Conservation (phyloP, 2,329 filamentous ascomycete species). For the Metarhizium robertsii region DNA sequence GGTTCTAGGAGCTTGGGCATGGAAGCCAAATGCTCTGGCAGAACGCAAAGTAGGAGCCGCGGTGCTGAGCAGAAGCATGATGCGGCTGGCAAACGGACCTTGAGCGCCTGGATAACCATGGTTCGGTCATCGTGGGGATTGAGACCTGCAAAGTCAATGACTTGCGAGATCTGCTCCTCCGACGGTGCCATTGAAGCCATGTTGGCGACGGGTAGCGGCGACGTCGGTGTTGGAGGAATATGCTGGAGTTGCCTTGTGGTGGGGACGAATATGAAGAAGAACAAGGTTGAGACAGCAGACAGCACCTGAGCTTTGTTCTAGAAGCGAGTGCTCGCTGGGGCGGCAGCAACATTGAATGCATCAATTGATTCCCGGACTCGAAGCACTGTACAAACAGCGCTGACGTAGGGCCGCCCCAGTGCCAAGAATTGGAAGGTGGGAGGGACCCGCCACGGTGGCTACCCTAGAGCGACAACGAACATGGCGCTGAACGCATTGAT, state of each 20-base stretch:
- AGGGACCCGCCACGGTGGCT: too few species aligned
- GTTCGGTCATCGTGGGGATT: conserved; percentile 25
- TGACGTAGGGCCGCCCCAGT: too few species aligned
- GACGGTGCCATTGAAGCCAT: conserved; percentile 27
- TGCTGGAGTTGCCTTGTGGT: background rate
- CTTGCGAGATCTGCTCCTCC: conserved; percentile 26
- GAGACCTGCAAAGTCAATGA: conserved; percentile 33
- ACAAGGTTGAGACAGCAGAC: background rate
- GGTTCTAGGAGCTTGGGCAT: background rate
- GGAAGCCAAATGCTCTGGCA: background rate
- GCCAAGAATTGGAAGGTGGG: too few species aligned
- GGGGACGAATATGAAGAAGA: background rate
- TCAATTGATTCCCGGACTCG: too few species aligned
- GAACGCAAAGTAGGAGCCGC: background rate
- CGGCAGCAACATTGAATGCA: too few species aligned
- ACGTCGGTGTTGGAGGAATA: background rate
- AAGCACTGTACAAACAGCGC: too few species aligned
- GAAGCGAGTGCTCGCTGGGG: too few species aligned
- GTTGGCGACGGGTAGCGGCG: conserved; percentile 2
- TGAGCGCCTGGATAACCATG: conserved; percentile 32
- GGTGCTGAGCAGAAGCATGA: background rate
- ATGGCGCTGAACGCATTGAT: too few species aligned
- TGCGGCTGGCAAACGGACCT: conserved; percentile 18
- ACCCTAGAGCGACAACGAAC: too few species aligned
- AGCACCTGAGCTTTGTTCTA: background rate